These are phyloP conservation scores for Antitrichia curtipendula DNA, from an alignment of 225 moss, liverwort and hornwort species.

Conservation along the genomic window DNA sequence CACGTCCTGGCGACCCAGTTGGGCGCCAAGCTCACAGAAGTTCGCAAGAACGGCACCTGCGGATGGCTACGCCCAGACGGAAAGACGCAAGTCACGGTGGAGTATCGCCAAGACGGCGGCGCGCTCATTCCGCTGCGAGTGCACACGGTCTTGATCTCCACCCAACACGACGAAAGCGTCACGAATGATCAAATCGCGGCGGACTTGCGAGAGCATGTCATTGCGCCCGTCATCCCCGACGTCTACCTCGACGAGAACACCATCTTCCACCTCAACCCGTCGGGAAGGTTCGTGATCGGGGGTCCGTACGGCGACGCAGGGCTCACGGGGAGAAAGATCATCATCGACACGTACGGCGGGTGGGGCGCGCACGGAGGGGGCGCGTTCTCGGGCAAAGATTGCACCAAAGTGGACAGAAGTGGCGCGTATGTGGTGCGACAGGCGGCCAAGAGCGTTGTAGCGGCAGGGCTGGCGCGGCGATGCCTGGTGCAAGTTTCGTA, in stretches of 20 bases:
- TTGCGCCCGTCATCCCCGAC: conserved; percentile 49
- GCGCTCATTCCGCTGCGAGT: conserved; percentile 56
- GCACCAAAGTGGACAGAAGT: conserved; percentile 56
- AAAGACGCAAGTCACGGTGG: conserved; percentile 60
- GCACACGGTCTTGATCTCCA: conserved; percentile 56
- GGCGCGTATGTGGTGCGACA: conserved; percentile 60
- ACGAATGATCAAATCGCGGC: conserved; percentile 54
- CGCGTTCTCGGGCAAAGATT: conserved; percentile 64
- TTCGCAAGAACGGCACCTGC: conserved; percentile 40
- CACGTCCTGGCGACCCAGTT: conserved; percentile 51
- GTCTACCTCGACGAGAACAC: conserved; percentile 58
- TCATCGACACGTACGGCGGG: conserved; percentile 65
- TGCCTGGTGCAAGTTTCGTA: conserved; percentile 55
- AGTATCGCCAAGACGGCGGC: conserved; percentile 45
- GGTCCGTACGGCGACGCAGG: conserved; percentile 68
- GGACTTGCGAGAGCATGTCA: conserved; percentile 47
- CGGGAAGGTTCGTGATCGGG: conserved; percentile 51
- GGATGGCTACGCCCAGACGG: conserved; percentile 66
- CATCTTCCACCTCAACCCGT: conserved; percentile 61
- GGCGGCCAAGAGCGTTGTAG: conserved; percentile 64
- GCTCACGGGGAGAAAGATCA: conserved; percentile 59
- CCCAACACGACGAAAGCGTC: conserved; percentile 64
- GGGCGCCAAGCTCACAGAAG: conserved; percentile 38
- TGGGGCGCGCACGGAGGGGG: conserved; percentile 80
- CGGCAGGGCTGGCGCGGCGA: conserved; percentile 53